Evolutionary conservation across 306 rosid species (phyloP).

Genomic region (Oemleria cerasiformis): DNA sequence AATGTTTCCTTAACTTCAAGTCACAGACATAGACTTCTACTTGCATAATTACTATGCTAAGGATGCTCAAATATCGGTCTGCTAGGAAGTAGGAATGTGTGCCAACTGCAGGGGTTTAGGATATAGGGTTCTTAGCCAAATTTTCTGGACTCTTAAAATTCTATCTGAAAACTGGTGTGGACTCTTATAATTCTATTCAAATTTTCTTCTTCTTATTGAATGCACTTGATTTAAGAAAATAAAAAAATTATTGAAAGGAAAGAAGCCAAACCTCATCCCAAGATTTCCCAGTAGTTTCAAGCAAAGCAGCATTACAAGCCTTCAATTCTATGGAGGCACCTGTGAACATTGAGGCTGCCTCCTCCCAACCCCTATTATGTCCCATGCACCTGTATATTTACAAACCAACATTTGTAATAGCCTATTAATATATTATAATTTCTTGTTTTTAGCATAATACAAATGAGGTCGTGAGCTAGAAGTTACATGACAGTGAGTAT

Average conservation of each 20-base stretch:
- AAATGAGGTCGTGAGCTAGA: constrained; percentile 8
- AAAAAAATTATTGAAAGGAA: constrained; percentile 7
- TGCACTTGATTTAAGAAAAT: background rate
- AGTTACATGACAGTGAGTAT: constrained; percentile 81
- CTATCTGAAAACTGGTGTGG: background rate
- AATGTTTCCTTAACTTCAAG: background rate
- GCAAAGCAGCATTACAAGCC: constrained; percentile 92
- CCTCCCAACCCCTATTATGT: constrained; percentile 97
- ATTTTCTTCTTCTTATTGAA: too few species aligned
- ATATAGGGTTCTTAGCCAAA: too few species aligned
- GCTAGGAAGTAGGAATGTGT: background rate
- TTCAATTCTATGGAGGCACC: constrained; percentile 83
- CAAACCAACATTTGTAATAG: constrained; percentile 23
- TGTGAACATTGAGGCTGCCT: constrained; percentile 91
- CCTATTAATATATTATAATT: background rate
- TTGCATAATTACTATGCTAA: background rate
- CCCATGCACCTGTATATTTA: constrained; percentile 85
- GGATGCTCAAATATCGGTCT: background rate
- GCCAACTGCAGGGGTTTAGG: background rate
- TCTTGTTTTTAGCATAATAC: background rate
- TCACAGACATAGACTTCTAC: background rate
- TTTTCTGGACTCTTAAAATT: too few species aligned
- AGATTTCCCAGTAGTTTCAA: constrained; percentile 79
- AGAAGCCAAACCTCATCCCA: constrained; percentile 79
- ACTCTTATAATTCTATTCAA: too few species aligned